A percentile compares a stretch with the other conserved stretches of the same genome.
phyloP scores from a whole-genome alignment of 805 yeast genomes.

The Candida andamanensis region DNA sequence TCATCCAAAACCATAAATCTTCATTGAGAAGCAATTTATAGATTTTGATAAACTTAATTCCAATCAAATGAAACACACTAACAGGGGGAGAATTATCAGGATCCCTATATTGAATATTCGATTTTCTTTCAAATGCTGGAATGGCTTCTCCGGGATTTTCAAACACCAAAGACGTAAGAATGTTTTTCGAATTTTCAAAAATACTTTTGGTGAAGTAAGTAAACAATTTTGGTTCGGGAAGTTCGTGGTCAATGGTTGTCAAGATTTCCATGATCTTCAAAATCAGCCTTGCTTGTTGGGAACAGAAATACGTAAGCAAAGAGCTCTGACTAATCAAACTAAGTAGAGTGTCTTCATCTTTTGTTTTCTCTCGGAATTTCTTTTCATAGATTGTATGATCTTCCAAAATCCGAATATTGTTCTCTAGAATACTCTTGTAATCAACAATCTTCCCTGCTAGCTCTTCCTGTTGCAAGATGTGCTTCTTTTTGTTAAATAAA shows the following conservation, averaged over 20 bases:
- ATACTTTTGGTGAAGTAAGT: constrained; percentile 9
- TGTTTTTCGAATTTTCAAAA: constrained; percentile 7
- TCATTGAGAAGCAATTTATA: constrained; percentile 16
- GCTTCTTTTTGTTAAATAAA: constrained; percentile 6
- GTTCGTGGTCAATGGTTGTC: constrained; percentile 6
- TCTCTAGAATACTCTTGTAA: constrained; percentile 10
- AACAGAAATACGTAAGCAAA: constrained; percentile 10
- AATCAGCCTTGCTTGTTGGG: constrained; percentile 4
- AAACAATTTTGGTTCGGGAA: constrained; percentile 8
- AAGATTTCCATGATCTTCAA: constrained; percentile 7
- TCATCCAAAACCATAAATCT: constrained; percentile 26
- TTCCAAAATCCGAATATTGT: constrained; percentile 6
- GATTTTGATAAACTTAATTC: constrained; percentile 12
- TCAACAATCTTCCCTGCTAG: constrained; percentile 11
- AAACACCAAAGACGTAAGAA: constrained; percentile 3
- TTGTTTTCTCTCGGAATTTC: constrained; percentile 7
- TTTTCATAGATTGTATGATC: constrained; percentile 8
- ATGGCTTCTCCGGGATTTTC: constrained; percentile 9
- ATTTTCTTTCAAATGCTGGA: constrained; percentile 5
- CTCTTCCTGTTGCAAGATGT: constrained; percentile 13
- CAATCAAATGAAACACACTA: constrained; percentile 17
- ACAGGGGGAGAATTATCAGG: constrained; percentile 26
- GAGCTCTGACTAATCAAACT: constrained; percentile 22
- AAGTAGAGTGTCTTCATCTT: constrained; percentile 21
- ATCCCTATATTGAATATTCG: constrained; percentile 16